A percentile compares a stretch with the other conserved stretches of the same genome.
Evolutionary conservation across 768 basidiomycete species (phyloP).

Genomic region (Panellus pusillus): DNA sequence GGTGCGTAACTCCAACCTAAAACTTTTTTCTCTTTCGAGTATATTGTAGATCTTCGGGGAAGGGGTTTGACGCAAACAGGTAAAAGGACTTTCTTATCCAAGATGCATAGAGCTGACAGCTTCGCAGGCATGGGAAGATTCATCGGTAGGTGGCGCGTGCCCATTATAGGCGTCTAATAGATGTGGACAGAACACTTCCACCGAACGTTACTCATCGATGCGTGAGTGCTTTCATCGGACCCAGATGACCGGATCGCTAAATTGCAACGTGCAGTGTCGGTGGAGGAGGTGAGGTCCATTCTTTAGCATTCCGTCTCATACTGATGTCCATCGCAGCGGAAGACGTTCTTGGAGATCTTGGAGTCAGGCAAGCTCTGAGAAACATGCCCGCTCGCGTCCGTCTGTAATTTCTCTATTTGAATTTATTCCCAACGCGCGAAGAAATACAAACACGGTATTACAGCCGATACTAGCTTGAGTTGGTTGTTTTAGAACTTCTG

Average conservation of each 20-base stretch:
- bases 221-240: slow-evolving; percentile 35
- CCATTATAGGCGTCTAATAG: slow-evolving; percentile 22
- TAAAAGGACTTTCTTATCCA: slow-evolving; percentile 28
- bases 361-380: slow-evolving; percentile 78
- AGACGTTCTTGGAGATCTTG: slow-evolving; percentile 81
- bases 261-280: slow-evolving; percentile 42
- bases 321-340: slow-evolving; percentile 45
- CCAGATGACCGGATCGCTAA: background rate
- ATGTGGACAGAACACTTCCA: slow-evolving; percentile 29
- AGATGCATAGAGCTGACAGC: too few relatives aligned
- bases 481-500: background rate
- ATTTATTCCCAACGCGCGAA: background rate
- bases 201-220: slow-evolving; percentile 65
- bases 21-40: background rate
- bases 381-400: slow-evolving; percentile 71
- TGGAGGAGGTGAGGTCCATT: slow-evolving; percentile 52
- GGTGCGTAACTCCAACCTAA: slow-evolving; percentile 23
- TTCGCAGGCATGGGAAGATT: background rate
- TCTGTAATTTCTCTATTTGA: slow-evolving; percentile 39
- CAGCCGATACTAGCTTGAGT: background rate
- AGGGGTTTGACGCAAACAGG: slow-evolving; percentile 84
- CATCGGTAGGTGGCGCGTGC: slow-evolving; percentile 61
- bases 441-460: slow-evolving; percentile 6
- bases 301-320: slow-evolving; percentile 1
- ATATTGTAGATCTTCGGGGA: slow-evolving; percentile 71